Base-by-base conservation (phyloP, 768 basidiomycete genomes). In the Kwoniella shandongensis region DNA sequence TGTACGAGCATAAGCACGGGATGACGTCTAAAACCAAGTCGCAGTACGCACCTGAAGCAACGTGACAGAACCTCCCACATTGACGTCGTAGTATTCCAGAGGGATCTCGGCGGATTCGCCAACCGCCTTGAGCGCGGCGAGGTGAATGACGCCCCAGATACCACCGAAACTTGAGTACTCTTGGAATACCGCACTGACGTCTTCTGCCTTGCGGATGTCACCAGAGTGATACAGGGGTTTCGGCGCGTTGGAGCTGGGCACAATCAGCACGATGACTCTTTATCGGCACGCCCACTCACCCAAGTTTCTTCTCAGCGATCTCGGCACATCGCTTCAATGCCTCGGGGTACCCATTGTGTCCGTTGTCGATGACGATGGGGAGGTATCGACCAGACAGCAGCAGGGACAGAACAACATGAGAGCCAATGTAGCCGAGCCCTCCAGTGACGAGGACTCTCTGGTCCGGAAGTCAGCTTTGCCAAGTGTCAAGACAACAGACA, bases 101-200 rank as follows among this genome's bases (percentile, higher is more conserved):
- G 94, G 94, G 49, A 89, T 86, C 79, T 94, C 88, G 15, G 86
- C 87, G 8, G 90, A 93, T 78, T 99, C 96, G 39, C 94, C 94
- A 44, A 99, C 94, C n/a, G 93, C 91, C 81, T 99, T 99, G 81
- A 89, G 87, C 4, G 94, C 96, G n/a, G 94, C 96, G 54, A 99
- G 84, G 76, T 98, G 96, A 51, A 99, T 81, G 23, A 96, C 90
- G 47, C 92, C 96, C 89, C 91, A 96, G 62, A 99, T 88, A 3
- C 89, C 89, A 18, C 88, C 89, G 69, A 88, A 86, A 53, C 84
- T 85, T 53, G 67, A 61, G 76, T 94, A 93, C 59, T 83, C 81
- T 56, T 86, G 83, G 61, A 98, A 97, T 12, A 98, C 84, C 13
- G 80, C 78, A 54, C 85, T 82, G 58, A 98, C 81, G 68, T 90